Percentiles rank a stretch among this genome's conserved stretches.
These are phyloP conservation scores for Bonnemaisonia californica DNA, from an alignment of 31 red algal species.

Conservation along the genomic window DNA sequence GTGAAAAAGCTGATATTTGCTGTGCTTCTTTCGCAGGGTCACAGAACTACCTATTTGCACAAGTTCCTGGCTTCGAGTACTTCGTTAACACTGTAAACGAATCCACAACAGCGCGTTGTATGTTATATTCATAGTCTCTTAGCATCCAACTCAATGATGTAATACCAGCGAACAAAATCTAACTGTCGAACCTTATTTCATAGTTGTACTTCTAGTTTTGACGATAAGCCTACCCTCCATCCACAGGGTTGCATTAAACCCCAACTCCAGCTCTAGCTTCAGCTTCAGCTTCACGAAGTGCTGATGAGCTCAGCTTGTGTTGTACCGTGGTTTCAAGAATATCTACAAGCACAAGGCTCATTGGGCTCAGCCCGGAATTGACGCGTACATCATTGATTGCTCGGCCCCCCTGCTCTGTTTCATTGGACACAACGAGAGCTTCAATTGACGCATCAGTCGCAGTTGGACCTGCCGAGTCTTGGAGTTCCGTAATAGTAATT, in stretches of 20 bases:
- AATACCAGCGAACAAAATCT: no score
- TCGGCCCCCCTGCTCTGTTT: conserved; percentile 55
- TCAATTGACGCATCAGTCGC: conserved; percentile 57
- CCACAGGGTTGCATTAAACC: background rate
- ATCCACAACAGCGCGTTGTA: background rate
- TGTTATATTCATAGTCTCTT: no score
- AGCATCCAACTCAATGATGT: no score
- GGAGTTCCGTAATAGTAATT: conserved; percentile 54
- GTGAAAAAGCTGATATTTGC: conserved; percentile 61
- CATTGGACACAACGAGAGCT: conserved; percentile 80
- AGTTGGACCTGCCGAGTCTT: conserved; percentile 63
- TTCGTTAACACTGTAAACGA: background rate
- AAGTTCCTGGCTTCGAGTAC: conserved; percentile 16
- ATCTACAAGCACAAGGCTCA: conserved; percentile 72
- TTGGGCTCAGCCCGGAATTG: conserved; percentile 39
- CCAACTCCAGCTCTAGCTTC: background rate
- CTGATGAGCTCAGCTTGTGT: conserved; percentile 86
- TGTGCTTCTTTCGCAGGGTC: conserved; percentile 26
- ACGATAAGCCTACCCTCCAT: background rate
- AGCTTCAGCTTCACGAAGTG: conserved; percentile 67
- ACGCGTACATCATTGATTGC: conserved; percentile 50
- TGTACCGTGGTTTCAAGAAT: conserved; percentile 51
- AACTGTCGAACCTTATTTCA: no score
- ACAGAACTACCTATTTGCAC: conserved; percentile 11
- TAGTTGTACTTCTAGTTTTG: background rate